These are phyloP conservation scores for Neopestalotiopsis sp. DNA, from an alignment of 2,329 filamentous ascomycete species.

Conservation along the genomic window DNA sequence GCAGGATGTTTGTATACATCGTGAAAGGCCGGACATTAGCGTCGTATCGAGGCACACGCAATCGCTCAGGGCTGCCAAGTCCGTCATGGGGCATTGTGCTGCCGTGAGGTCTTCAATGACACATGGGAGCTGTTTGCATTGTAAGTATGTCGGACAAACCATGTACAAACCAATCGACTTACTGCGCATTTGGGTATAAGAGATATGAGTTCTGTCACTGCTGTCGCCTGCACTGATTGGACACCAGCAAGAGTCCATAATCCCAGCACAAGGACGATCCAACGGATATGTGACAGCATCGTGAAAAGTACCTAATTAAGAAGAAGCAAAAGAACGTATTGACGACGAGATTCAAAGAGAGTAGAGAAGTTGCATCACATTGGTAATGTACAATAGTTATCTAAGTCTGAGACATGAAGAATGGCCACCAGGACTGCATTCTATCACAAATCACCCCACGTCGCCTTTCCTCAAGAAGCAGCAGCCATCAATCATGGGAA, in stretches of 20 bases:
- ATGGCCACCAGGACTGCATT: too few relatives aligned
- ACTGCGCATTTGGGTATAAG: constrained; percentile 2
- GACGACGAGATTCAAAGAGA: background rate
- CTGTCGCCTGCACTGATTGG: background rate
- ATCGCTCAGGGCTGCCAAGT: background rate
- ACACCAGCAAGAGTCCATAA: background rate
- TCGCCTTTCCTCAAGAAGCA: too few relatives aligned
- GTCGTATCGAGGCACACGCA: background rate
- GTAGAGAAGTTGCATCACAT: too few relatives aligned
- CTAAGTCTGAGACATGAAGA: too few relatives aligned
- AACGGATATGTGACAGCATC: background rate
- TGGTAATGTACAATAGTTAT: too few relatives aligned
- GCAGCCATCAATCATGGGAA: too few relatives aligned
- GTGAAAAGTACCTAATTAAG: background rate
- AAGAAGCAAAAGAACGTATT: background rate
- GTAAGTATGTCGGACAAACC: background rate
- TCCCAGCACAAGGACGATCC: background rate
- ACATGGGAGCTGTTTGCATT: background rate
- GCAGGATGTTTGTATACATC: background rate
- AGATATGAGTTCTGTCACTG: background rate
- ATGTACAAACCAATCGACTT: background rate
- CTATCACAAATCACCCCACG: too few relatives aligned
- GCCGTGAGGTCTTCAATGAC: background rate
- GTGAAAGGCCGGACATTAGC: background rate
- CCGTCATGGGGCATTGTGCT: background rate